Base-by-base conservation (phyloP, 768 basidiomycete genomes). In the Calocybe indica region DNA sequence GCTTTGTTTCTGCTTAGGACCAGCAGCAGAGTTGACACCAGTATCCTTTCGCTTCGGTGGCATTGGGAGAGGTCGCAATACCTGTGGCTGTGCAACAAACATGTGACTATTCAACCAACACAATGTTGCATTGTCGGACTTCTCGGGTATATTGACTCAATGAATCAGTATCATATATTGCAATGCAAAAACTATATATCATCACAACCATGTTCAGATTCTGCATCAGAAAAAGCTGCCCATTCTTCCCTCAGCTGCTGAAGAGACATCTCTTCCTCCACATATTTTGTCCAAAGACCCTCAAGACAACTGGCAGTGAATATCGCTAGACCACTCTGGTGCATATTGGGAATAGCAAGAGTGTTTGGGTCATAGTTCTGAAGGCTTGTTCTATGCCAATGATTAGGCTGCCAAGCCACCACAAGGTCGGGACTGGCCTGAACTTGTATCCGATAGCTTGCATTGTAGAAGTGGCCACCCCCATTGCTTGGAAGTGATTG, bases 341-440 rank as follows among this genome's bases (percentile, higher is more conserved):
- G 8, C 29, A 40, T 45, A 31, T 1, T 1, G 5, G 57, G 52
- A 15, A 48, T 35, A 8, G 37, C 32, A 6, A 40, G 14, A 37
- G 36, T 36, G 7, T 12, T 22, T 9, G 57, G 55, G 35, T 48
- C 12, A 22, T 37, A 40, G 7, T 54, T 12, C 35, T 46, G 55
- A 10, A 58, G 50, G 42, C 56, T 55, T 1, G 54, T 58, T 8
- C 54, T 45, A 45, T 58, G 56, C 9, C 40, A 13, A 12, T 55
- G 46, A 1, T 5, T 28, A 10, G 54, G 56, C n/a, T 33, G 36
- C 56, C 56, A 58, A 7, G 44, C 51, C 5, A 56, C 34, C 5
- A 57, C n/a, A 7, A 52, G 46, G 36, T 58, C 49, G 0, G 45
- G 39, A 11, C 46, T 45, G 3, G 5, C 41, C 30, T 43, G 10